phyloP scores from a whole-genome alignment of 1,139 yeast genomes.

The Candida pseudoviswanathii region DNA sequence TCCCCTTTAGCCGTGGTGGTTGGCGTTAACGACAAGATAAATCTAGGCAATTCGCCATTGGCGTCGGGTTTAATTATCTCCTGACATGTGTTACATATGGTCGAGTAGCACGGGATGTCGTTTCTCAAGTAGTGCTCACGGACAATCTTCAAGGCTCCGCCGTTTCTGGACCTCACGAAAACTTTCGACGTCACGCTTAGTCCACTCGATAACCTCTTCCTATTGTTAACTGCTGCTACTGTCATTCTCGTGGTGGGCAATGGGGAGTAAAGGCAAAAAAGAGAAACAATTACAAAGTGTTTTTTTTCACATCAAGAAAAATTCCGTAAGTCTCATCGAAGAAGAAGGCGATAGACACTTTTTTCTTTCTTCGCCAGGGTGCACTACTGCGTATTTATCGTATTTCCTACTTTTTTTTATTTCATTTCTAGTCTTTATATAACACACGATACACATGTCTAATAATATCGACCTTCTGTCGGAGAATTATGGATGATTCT shows the following conservation, averaged over 20 bases:
- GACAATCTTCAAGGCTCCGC: conserved; percentile 87
- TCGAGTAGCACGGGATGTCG: conserved; percentile 90
- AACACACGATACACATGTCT: too few species aligned
- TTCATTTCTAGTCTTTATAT: too few species aligned
- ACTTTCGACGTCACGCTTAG: conserved; percentile 84
- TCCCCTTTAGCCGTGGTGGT: conserved; percentile 33
- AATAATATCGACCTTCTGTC: conserved; percentile 1
- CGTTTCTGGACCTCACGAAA: conserved; percentile 86
- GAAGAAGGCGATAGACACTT: neutral
- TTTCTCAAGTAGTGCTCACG: conserved; percentile 91
- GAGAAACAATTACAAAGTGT: neutral
- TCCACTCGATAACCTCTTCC: conserved; percentile 56
- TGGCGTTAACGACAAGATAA: conserved; percentile 55
- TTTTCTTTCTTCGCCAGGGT: neutral
- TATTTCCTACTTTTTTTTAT: too few species aligned
- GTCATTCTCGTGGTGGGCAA: conserved; percentile 6
- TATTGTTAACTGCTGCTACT: conserved; percentile 18
- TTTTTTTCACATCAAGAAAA: neutral
- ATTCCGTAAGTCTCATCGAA: neutral
- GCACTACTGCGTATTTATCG: neutral
- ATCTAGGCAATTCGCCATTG: conserved; percentile 51
- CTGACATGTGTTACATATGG: conserved; percentile 65
- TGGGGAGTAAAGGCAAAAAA: neutral
- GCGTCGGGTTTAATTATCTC: conserved; percentile 57
- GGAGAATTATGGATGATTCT: conserved; percentile 11